phyloP scores from a whole-genome alignment of 139 green algal genomes.

The Chlorella vulgaris region DNA sequence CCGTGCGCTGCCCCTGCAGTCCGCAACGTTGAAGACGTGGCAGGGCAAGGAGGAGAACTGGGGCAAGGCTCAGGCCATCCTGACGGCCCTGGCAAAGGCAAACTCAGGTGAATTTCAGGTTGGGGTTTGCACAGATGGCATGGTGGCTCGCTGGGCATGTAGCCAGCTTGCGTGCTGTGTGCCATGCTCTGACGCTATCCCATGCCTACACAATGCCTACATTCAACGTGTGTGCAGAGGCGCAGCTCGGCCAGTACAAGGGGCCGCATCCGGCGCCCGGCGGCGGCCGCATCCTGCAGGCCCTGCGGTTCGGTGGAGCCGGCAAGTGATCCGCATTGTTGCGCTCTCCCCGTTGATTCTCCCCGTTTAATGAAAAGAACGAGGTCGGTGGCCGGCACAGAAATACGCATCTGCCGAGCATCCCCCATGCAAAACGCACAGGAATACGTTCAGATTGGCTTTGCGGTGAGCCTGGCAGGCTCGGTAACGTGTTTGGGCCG shows the following conservation, averaged over 20 bases:
- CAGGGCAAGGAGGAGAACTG: slow-evolving; percentile 57
- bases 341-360: too few species aligned
- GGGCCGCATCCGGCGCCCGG: slow-evolving; percentile 74
- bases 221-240: slow-evolving; percentile 43
- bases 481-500: too few species aligned
- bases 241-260: slow-evolving; percentile 73
- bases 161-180: too few species aligned
- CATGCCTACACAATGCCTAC: not conserved
- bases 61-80: slow-evolving; percentile 65
- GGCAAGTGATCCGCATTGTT: slow-evolving; percentile 62
- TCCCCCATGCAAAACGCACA: too few species aligned
- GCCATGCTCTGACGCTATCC: not conserved
- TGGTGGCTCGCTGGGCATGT: too few species aligned
- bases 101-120: slow-evolving; percentile 50
- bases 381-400: too few species aligned
- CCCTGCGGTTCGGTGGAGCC: slow-evolving; percentile 62
- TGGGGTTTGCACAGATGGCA: too few species aligned
- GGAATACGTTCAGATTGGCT: too few species aligned
- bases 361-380: too few species aligned
- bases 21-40: slow-evolving; percentile 49
- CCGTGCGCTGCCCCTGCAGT: too few species aligned
- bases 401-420: not conserved
- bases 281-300: slow-evolving; percentile 73
- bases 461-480: too few species aligned
- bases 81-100: slow-evolving; percentile 71